Conservation (phyloP, 352 stramenopile genomes). For the Globisporangium uncinulatum region DNA sequence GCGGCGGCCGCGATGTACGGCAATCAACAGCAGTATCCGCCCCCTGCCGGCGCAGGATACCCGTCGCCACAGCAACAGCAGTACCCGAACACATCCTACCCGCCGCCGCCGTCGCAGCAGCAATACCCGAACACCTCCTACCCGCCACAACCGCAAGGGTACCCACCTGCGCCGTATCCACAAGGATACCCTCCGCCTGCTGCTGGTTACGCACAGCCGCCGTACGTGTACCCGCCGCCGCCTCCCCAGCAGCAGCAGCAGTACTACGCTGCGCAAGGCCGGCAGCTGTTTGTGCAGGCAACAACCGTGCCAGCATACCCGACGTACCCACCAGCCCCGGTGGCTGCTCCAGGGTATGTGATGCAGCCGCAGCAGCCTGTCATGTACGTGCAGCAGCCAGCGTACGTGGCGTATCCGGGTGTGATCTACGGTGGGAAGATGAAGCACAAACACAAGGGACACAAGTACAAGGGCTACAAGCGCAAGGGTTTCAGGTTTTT, state of each 20-base stretch:
- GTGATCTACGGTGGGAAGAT: conserved; percentile 46
- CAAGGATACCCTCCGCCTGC: conserved; percentile 25
- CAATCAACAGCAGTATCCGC: conserved; percentile 17
- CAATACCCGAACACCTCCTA: conserved; percentile 8
- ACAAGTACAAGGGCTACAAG: conserved; percentile 54
- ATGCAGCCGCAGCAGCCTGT: conserved; percentile 11
- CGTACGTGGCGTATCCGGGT: conserved; percentile 57
- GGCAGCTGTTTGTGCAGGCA: conserved; percentile 66
- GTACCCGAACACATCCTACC: conserved; percentile 20
- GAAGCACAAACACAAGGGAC: conserved; percentile 48
- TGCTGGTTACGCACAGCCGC: conserved; percentile 27
- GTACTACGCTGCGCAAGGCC: conserved; percentile 62
- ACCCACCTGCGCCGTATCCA: not conserved
- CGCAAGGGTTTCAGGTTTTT: conserved; percentile 56
- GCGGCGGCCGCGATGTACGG: conserved; percentile 23
- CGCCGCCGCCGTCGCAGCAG: not conserved
- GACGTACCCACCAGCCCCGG: conserved; percentile 12
- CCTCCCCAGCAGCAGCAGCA: conserved; percentile 31
- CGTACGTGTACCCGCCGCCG: conserved; percentile 20
- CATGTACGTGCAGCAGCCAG: conserved; percentile 28
- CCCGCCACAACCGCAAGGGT: not conserved
- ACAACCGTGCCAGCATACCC: conserved; percentile 24
- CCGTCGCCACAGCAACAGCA: conserved; percentile 11
- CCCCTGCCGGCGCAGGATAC: conserved; percentile 12
- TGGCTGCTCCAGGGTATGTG: conserved; percentile 21